Percentiles rank a stretch among this genome's conserved stretches.
Conservation (phyloP, 2,329 filamentous ascomycete species). For the Sordariomycetes sp. region DNA sequence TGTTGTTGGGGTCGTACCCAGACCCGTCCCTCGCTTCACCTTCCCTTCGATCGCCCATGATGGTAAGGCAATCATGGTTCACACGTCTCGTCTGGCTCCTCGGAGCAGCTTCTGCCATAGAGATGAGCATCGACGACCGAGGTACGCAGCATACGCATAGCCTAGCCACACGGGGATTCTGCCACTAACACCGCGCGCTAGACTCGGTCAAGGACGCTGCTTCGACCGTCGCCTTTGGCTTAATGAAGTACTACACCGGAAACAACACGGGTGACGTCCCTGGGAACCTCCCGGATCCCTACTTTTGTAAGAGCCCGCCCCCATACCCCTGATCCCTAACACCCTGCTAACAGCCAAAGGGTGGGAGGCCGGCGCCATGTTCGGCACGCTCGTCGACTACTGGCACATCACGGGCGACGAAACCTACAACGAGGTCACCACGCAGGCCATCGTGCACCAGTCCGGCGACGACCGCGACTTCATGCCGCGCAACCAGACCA, state of each 20-base stretch:
- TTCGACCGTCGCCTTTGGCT: slow-evolving; percentile 32
- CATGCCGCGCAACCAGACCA: slow-evolving; percentile 57
- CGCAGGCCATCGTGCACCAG: slow-evolving; percentile 50
- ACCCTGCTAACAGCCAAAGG: slow-evolving; percentile 9
- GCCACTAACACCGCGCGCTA: slow-evolving; percentile 16
- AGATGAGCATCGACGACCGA: slow-evolving; percentile 18
- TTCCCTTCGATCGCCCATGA: neutral
- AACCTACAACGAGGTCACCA: slow-evolving; percentile 50
- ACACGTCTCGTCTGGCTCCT: slow-evolving; percentile 5
- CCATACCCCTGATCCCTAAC: slow-evolving; percentile 24
- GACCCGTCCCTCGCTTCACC: neutral
- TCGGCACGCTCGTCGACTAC: slow-evolving; percentile 62
- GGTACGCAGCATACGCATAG: slow-evolving; percentile 2
- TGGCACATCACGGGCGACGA: slow-evolving; percentile 59
- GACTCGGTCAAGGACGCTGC: slow-evolving; percentile 40
- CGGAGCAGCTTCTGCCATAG: slow-evolving; percentile 6
- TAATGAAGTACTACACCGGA: slow-evolving; percentile 41
- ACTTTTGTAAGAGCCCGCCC: slow-evolving; percentile 48
- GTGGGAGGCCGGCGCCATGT: slow-evolving; percentile 68
- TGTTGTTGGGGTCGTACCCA: neutral
- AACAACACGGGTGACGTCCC: slow-evolving; percentile 48
- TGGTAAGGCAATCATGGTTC: slow-evolving; percentile 7
- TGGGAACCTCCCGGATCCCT: slow-evolving; percentile 47
- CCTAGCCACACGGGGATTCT: neutral
- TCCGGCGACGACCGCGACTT: slow-evolving; percentile 47